Evolutionary conservation across 805 yeast species (phyloP).

Genomic region (Brettanomyces nanus): DNA sequence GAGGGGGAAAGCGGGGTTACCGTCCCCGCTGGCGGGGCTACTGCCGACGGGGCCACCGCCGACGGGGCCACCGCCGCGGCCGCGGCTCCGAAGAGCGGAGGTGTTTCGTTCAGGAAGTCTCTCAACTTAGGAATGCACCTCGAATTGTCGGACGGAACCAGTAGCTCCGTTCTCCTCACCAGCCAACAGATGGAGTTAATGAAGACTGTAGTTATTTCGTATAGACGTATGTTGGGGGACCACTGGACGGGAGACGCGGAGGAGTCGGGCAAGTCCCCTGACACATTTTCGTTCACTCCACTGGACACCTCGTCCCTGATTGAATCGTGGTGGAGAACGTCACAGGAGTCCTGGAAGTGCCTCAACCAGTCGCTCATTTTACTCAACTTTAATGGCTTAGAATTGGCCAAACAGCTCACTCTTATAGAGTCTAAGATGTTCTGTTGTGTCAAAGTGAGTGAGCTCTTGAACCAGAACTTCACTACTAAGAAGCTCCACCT

Average conservation of each 20-base stretch:
- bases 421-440: slow-evolving; percentile 62
- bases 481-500: slow-evolving; percentile 50
- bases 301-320: slow-evolving; percentile 29
- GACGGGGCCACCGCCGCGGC: background rate
- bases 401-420: slow-evolving; percentile 70
- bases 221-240: slow-evolving; percentile 42
- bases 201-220: slow-evolving; percentile 43
- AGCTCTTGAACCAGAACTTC: slow-evolving; percentile 57
- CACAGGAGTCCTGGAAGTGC: slow-evolving; percentile 52
- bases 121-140: slow-evolving; percentile 20
- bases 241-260: slow-evolving; percentile 31
- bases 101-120: slow-evolving; percentile 16
- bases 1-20: background rate
- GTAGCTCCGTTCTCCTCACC: slow-evolving; percentile 20
- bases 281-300: slow-evolving; percentile 17
- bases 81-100: slow-evolving; percentile 25
- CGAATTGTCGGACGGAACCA: slow-evolving; percentile 14
- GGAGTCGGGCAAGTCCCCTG: background rate
- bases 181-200: slow-evolving; percentile 33
- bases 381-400: slow-evolving; percentile 58
- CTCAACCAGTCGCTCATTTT: slow-evolving; percentile 44
- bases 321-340: slow-evolving; percentile 39
- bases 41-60: too few species aligned
- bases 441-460: slow-evolving; percentile 55
- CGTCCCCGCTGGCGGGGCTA: background rate